A percentile compares a stretch with the other conserved stretches of the same genome.
Conservation (phyloP, 768 basidiomycete species). For the Xerocomellus amylosporus region DNA sequence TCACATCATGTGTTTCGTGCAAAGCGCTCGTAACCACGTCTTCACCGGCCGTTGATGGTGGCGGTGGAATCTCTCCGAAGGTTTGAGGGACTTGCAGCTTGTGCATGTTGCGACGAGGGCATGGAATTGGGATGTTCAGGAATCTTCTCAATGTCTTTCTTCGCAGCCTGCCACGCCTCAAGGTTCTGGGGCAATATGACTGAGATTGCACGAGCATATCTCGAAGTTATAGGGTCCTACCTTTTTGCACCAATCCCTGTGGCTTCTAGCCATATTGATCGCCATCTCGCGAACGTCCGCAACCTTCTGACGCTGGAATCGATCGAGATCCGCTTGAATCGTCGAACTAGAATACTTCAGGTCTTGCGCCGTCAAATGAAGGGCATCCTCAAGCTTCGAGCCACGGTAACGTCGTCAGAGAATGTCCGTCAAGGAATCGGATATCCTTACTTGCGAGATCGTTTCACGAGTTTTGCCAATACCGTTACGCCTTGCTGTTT, state of each 20-base stretch:
- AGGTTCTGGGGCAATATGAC: slow-evolving; percentile 63
- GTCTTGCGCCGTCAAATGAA: slow-evolving; percentile 90
- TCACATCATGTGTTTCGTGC: slow-evolving; percentile 12
- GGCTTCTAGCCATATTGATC: slow-evolving; percentile 83
- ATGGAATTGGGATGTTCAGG: slow-evolving; percentile 82
- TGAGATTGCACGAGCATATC: slow-evolving; percentile 11
- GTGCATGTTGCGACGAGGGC: slow-evolving; percentile 39
- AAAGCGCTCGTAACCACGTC: slow-evolving; percentile 11
- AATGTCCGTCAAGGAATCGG: slow-evolving; percentile 4
- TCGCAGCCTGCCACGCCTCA: slow-evolving; percentile 96
- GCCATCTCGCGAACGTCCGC: slow-evolving; percentile 94
- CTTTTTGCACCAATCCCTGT: slow-evolving; percentile 97
- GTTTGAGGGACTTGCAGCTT: slow-evolving; percentile 36
- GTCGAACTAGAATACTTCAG: slow-evolving; percentile 95
- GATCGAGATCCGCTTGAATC: slow-evolving; percentile 95
- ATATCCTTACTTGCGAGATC: slow-evolving; percentile 78
- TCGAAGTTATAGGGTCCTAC: slow-evolving; percentile 38
- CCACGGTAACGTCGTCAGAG: slow-evolving; percentile 17
- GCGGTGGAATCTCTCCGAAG: slow-evolving; percentile 65
- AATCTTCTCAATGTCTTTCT: slow-evolving; percentile 87
- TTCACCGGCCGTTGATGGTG: slow-evolving; percentile 63
- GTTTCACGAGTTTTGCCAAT: slow-evolving; percentile 94
- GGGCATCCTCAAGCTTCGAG: slow-evolving; percentile 86
- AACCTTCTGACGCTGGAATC: slow-evolving; percentile 98
- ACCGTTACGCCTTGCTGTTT: slow-evolving; percentile 87